Conservation (phyloP, 73 alveolate genomes). For the Stentor roeselii region DNA sequence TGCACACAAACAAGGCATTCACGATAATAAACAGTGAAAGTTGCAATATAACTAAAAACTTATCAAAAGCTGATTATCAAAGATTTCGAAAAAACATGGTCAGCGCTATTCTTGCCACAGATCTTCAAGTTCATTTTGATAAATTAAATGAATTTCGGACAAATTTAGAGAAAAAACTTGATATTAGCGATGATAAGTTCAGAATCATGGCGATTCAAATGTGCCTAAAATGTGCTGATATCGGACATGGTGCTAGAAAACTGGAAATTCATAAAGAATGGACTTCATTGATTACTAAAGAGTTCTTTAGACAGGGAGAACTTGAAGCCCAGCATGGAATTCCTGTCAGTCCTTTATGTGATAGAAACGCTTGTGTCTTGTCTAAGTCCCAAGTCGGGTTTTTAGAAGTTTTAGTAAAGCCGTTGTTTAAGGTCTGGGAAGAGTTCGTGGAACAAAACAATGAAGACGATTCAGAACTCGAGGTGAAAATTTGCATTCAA, state of each 20-base stretch:
- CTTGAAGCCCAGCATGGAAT: slow-evolving; percentile 43
- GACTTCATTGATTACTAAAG: slow-evolving; percentile 48
- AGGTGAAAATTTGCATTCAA: not conserved
- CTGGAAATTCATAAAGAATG: slow-evolving; percentile 33
- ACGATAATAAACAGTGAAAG: slow-evolving; percentile 44
- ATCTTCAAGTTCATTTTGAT: slow-evolving; percentile 25
- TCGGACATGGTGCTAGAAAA: slow-evolving; percentile 33
- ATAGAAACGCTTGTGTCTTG: slow-evolving; percentile 33
- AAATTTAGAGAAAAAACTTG: not conserved
- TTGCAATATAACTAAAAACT: slow-evolving; percentile 28
- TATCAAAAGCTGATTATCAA: slow-evolving; percentile 52
- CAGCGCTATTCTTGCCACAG: slow-evolving; percentile 72
- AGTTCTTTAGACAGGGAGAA: slow-evolving; percentile 53
- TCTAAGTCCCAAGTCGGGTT: slow-evolving; percentile 34
- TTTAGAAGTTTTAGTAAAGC: slow-evolving; percentile 28
- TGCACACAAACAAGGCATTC: slow-evolving; percentile 60
- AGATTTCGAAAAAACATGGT: slow-evolving; percentile 66
- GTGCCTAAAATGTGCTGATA: slow-evolving; percentile 37
- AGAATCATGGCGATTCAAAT: not conserved
- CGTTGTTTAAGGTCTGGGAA: slow-evolving; percentile 13
- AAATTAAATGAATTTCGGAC: not conserved
- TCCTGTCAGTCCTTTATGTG: slow-evolving; percentile 46
- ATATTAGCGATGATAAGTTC: not conserved
- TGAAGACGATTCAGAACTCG: not conserved
- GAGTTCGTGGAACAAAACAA: not conserved